Evolutionary conservation across 371 early-diverging fungal species (phyloP), one percentile per base, ranked within the genome.

Genomic region (Chytridium lagenaria): DNA sequence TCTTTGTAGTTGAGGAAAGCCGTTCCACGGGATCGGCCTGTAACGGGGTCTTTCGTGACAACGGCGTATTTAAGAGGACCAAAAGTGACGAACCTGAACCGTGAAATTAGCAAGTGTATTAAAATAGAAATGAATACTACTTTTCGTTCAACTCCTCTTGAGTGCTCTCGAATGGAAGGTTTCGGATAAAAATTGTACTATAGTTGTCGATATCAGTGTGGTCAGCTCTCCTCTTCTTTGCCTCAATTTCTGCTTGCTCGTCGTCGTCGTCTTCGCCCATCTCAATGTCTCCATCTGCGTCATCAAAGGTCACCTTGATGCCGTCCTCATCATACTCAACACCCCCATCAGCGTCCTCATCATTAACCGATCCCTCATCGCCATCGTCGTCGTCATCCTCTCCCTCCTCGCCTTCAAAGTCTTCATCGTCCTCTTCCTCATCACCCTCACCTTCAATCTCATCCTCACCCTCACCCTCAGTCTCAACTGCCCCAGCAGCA

Each of bases 151-250:
- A 85, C 59, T 90, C 93, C 50, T 92, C 91, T 77, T 95, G 92
- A 12, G 90, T 91, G 0, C 94, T 89, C 38, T 95, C 97, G 74
- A 95, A 97, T 36, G 92, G 85, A 61, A 98, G 77, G 79, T 98
- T 98, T 57, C 97, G 89, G 38, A 98, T 85, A 80, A 98, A 98
- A 36, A 97, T 85, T 1, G 98, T 97, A 68, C 90, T 88, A 30
- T 38, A 10, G n/a, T 40, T 66, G n/a, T 39, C 52, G 37, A 36
- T 23, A 22, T 22, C 61, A 10, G 34, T 5, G 36, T 2, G 7
- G 31, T 28, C 50, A 15, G 19, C 39, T 74, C 5, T 50, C 44
- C 34, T 44, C 50, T 77, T 77, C 44, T 81, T 81, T 70, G 78
- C 51, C 57, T 76, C 81, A 40, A 78, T 74, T 40, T 84, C 85